phyloP scores from a whole-genome alignment of 2,329 filamentous ascomycete species.

The Colletotrichum incanum region DNA sequence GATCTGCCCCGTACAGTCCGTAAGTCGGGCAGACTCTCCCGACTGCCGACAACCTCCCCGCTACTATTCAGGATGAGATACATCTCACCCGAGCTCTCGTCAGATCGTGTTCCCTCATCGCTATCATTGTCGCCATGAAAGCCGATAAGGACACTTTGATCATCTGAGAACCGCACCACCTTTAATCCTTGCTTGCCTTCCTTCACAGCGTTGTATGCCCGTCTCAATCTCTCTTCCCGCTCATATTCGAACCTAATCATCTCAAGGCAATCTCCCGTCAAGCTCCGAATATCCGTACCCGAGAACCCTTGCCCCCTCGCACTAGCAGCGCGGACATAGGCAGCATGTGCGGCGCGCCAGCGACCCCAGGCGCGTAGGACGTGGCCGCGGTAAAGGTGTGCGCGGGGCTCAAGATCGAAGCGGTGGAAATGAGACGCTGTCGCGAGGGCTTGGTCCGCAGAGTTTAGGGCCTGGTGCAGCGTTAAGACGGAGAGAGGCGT shows the following conservation, averaged over 20 bases:
- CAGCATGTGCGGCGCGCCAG: constrained; percentile 45
- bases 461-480: constrained; percentile 41
- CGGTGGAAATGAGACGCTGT: constrained; percentile 39
- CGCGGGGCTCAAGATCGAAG: constrained; percentile 45
- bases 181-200: constrained; percentile 5
- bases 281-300: constrained; percentile 24
- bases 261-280: constrained; percentile 35
- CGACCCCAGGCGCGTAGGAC: constrained; percentile 45
- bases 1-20: constrained; percentile 36
- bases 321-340: constrained; percentile 45
- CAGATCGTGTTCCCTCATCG: not conserved
- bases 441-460: constrained; percentile 44
- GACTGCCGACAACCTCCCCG: constrained; percentile 34
- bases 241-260: constrained; percentile 28
- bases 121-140: not conserved
- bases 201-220: not conserved
- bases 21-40: constrained; percentile 36
- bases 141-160: not conserved
- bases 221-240: not conserved
- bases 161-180: constrained; percentile 20
- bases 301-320: constrained; percentile 34
- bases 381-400: constrained; percentile 47
- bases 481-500: constrained; percentile 30
- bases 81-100: not conserved
- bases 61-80: constrained; percentile 22